Percentiles rank a stretch among this genome's conserved stretches.
Evolutionary conservation across 2,329 filamentous ascomycete genomes (phyloP).

Genomic region (Colletotrichum lentis): DNA sequence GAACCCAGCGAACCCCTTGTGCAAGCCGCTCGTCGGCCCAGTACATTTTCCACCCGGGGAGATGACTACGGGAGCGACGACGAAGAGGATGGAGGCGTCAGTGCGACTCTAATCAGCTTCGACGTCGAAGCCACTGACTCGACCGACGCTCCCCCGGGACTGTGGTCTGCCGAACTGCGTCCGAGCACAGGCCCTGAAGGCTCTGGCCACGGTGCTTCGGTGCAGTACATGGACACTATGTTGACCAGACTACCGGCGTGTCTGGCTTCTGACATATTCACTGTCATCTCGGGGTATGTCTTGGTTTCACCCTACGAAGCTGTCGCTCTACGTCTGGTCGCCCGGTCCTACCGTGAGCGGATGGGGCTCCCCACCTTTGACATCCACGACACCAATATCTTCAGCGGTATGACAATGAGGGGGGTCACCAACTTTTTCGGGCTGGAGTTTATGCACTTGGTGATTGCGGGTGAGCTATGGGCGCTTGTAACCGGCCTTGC

Average conservation of each 20-base stretch:
- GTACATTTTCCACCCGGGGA: conserved; percentile 57
- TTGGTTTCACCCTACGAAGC: conserved; percentile 58
- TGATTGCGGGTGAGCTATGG: conserved; percentile 58
- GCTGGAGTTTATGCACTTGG: conserved; percentile 55
- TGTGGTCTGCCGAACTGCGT: conserved; percentile 67
- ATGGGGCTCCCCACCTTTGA: conserved; percentile 50
- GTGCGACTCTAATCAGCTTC: conserved; percentile 67
- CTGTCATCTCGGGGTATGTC: conserved; percentile 54
- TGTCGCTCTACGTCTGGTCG: conserved; percentile 55
- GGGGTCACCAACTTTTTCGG: conserved; percentile 56
- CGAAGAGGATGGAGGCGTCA: conserved; percentile 63
- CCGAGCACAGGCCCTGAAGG: conserved; percentile 54
- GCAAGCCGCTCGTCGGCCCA: conserved; percentile 52
- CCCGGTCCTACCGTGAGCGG: conserved; percentile 52
- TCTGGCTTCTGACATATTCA: conserved; percentile 58
- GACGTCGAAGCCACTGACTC: conserved; percentile 67
- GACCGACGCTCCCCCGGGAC: conserved; percentile 58
- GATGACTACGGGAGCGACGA: conserved; percentile 66
- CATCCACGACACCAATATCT: conserved; percentile 51
- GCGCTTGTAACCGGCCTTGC: conserved; percentile 50
- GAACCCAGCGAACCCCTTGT: conserved; percentile 41
- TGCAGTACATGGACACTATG: conserved; percentile 56
- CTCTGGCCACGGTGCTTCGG: conserved; percentile 42
- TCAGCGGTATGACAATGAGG: conserved; percentile 51
- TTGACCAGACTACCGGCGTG: conserved; percentile 60